Evolutionary conservation across 805 yeast genomes (phyloP), one percentile per base, ranked within the genome.

Genomic region (Candida insectorum): DNA sequence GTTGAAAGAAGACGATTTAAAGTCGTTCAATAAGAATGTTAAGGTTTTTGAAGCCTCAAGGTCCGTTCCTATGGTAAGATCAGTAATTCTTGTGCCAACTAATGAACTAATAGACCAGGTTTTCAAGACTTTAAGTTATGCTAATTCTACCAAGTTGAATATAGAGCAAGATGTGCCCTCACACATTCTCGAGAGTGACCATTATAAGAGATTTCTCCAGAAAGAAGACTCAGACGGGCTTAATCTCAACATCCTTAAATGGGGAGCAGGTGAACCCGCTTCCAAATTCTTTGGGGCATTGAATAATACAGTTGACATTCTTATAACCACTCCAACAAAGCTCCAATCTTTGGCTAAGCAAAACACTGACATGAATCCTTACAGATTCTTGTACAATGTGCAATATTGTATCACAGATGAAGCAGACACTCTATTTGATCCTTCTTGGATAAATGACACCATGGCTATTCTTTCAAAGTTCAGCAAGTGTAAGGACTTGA

Each of bases 361-460:
- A 27, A 31, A 40, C 12, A 41, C 51, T 14, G 56, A 62, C 22
- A 54, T 64, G 33, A 55, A 63, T 38, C 71, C 57, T 4, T 64
- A 58, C 40, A 55, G 68, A 23, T 48, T 61, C 16, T 62, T 75
- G 39, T 56, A 56, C 28, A 54, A 62, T 10, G 77, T 81, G 4
- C 67, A 69, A 17, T 81, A 72, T 49, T 67, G 83, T 28, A 91
- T 85, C 2, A 74, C 85, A 10, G 98, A 91, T 54, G 98, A 91
- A 57, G 97, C 98, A 0, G 98, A 91, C 58, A 84, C 96, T 0
- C 62, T 91, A 36, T 71, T 89, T 78, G 95, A 89, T 52, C 74
- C 77, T 33, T 81, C 93, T 0, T 89, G 88, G 72, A 56, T 79
- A 8, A 70, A 71, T 16, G 79, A 77, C 30, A 85, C 96, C 2